phyloP scores from a whole-genome alignment of 73 alveolate genomes.

The Loxodes magnus region DNA sequence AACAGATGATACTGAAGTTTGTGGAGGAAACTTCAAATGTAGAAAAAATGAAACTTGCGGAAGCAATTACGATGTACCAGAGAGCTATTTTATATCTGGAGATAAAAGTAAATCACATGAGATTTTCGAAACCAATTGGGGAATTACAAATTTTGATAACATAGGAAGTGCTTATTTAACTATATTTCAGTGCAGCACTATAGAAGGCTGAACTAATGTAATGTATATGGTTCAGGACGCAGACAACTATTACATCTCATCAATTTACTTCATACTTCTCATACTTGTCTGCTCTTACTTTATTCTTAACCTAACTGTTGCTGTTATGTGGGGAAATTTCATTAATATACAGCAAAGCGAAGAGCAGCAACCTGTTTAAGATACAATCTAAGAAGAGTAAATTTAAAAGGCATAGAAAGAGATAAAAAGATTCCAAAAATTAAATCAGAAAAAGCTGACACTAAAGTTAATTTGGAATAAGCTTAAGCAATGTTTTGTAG shows the following conservation, averaged over 20 bases:
- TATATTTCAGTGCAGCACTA: constrained; percentile 45
- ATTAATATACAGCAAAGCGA: no score
- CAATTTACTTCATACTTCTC: constrained; percentile 15
- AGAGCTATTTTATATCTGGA: constrained; percentile 32
- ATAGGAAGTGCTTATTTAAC: constrained; percentile 41
- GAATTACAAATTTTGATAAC: constrained; percentile 69
- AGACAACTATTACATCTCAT: constrained; percentile 13
- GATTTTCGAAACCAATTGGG: constrained; percentile 71
- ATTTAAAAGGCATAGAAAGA: no score
- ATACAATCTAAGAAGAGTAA: no score
- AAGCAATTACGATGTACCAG: no score
- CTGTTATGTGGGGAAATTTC: constrained; percentile 79
- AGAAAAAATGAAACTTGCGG: no score
- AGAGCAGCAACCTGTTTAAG: no score
- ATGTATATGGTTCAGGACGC: constrained; percentile 33
- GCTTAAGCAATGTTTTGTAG: no score
- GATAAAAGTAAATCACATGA: constrained; percentile 43
- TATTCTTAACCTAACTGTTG: constrained; percentile 74
- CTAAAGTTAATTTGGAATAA: no score
- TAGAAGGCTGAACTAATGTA: constrained; percentile 66
- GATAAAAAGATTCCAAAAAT: no score
- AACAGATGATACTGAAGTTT: constrained; percentile 7
- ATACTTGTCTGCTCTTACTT: constrained; percentile 80
- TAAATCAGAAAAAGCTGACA: no score
- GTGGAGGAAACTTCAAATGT: constrained; percentile 8